Conservation (phyloP, 2,329 filamentous ascomycete genomes). For the Fusarium avenaceum region DNA sequence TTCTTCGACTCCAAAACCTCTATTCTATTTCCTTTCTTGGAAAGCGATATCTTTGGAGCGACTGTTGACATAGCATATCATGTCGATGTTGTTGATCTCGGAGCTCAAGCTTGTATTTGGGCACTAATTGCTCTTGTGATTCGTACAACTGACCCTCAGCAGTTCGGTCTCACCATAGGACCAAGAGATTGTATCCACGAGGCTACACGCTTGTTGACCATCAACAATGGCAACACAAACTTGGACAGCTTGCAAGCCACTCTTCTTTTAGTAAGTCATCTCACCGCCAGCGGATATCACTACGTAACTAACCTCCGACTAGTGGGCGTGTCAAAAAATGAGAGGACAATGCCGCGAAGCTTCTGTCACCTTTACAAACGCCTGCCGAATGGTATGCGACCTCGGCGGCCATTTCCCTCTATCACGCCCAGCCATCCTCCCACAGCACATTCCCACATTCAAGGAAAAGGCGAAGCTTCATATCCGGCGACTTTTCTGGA, state of each 20-base stretch:
- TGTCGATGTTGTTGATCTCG: constrained; percentile 1
- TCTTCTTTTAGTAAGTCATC: constrained; percentile 23
- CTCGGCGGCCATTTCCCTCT: constrained; percentile 28
- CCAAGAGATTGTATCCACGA: constrained; percentile 21
- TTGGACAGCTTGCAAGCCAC: constrained; percentile 29
- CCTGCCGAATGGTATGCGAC: constrained; percentile 37
- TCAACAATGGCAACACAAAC: constrained; percentile 23
- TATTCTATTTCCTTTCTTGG: constrained; percentile 27
- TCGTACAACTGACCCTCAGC: constrained; percentile 12
- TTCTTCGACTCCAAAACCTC: constrained; percentile 35
- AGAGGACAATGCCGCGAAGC: constrained; percentile 27
- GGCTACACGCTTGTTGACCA: constrained; percentile 5
- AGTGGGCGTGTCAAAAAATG: constrained; percentile 32
- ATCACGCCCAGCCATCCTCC: constrained; percentile 16
- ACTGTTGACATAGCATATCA: constrained; percentile 22
- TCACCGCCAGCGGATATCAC: rapidly evolving
- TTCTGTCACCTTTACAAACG: constrained; percentile 20
- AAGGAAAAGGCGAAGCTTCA: constrained; percentile 20
- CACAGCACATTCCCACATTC: constrained; percentile 28
- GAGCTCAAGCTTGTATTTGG: constrained; percentile 30
- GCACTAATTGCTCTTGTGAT: constrained; percentile 23
- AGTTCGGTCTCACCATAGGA: constrained; percentile 3
- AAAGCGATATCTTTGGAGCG: constrained; percentile 25
- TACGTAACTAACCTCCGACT: neutral
- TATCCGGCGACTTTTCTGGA: constrained; percentile 22